phyloP scores from a whole-genome alignment of 495 filamentous ascomycete genomes.

The Trichoderma orchidacearum region DNA sequence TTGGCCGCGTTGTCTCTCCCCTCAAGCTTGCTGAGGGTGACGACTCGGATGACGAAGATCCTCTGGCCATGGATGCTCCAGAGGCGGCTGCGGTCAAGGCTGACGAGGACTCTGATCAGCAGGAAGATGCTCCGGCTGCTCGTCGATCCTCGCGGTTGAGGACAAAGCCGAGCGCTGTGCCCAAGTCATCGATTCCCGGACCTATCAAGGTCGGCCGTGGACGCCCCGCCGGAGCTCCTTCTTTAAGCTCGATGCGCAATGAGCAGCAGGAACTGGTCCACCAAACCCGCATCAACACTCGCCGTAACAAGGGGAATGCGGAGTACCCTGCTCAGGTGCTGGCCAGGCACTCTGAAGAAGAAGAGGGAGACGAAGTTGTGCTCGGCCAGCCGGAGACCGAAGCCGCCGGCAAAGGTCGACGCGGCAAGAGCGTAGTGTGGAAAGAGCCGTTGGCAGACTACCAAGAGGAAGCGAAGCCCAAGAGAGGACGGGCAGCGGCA shows the following conservation, averaged over 20 bases:
- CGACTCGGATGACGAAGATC: not conserved
- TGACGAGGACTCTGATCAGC: not conserved
- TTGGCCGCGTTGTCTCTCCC: not conserved
- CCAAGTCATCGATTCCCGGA: not conserved
- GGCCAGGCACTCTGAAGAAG: not conserved
- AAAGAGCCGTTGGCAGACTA: not conserved
- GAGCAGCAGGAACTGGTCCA: not conserved
- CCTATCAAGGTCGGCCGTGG: not conserved
- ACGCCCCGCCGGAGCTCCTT: not conserved
- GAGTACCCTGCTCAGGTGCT: not conserved
- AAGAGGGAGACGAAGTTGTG: not conserved
- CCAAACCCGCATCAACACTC: constrained; percentile 1
- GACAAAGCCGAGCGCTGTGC: not conserved
- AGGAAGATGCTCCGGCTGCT: not conserved
- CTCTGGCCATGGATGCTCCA: not conserved
- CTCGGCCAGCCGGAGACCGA: not conserved
- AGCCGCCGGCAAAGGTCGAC: not conserved
- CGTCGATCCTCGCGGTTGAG: not conserved
- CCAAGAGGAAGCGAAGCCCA: not conserved
- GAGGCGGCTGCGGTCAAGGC: not conserved
- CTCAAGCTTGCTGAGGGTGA: not conserved
- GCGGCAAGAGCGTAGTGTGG: constrained; percentile 1
- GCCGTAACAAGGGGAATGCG: not conserved
- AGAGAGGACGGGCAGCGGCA: not conserved
- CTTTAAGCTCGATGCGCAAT: not conserved